Base-by-base conservation (phyloP, 805 yeast genomes). In the Candida taoyuanica region DNA sequence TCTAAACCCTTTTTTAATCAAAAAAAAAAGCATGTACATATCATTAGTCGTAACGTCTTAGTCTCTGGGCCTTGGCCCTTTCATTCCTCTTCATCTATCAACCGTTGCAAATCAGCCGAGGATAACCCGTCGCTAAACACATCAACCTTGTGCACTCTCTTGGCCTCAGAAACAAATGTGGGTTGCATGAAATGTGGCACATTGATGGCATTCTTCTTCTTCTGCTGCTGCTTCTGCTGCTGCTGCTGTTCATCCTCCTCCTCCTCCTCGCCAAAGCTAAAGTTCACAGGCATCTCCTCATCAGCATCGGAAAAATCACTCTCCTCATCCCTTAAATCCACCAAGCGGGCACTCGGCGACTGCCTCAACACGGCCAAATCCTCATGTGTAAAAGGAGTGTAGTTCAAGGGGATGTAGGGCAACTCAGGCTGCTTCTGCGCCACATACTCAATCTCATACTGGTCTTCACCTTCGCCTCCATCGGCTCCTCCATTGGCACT, bases 391-490 rank as follows among this genome's bases (percentile, higher is more conserved):
- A 72, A 59, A 2, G 70, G 67, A n/a, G 65, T 67, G 44, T 67
- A 59, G 29, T 67, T 69, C 44, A 60, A 48, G 18, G 82, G 81
- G 5, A 62, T 53, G 42, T 71, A 67, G 3, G 69, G 66, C 17
- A 67, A 44, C 17, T 65, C 70, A 3, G 58, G 59, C 20, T 56
- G 58, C 25, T 51, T 54, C 17, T 56, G 53, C 5, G 82, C 73
- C 17, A 68, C 68, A 29, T 56, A 53, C 44, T 78, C 85, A n/a
- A 77, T 61, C 36, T 70, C 74, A 29, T 60, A 60, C 18, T 64
- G 69, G 25, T 60, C 57, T 21, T 38, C 47, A 13, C 40, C 47
- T 11, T 14, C 8, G 13, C 18, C 34, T 4, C 16, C 24, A 7
- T 8, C 7, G 11, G 24, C 24, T 11, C 24, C 11, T 21, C 7